Evolutionary conservation across 805 yeast species (phyloP), one percentile per base, ranked within the genome.

Genomic region (Zygoascus bituminiphila): DNA sequence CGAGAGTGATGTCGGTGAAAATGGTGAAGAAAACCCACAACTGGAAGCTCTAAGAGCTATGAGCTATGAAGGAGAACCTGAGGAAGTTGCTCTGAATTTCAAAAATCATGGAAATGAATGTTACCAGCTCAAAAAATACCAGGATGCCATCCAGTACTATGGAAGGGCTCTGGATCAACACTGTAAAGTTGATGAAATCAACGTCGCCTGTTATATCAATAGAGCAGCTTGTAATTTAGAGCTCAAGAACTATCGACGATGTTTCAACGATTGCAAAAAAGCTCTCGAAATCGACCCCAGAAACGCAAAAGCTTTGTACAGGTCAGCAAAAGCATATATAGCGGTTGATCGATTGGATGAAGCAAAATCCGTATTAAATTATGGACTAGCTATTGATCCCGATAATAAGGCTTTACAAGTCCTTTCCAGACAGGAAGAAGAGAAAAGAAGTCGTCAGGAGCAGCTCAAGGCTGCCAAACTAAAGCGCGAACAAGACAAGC

Each of bases 21-120:
- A 83, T 14, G 81, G 75, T 4, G 83, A 80, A 40, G 63, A 65
- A 46, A 86, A 85, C 59, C 61, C 72, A 4, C 82, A 79, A 45
- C 67, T 93, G 15, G 98, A 91, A 61, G 98, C 98, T 0, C 72
- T 93, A 49, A 83, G 82, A 61, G 91, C 96, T 4, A 70, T 93
- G 56, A 96, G 94, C 0, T 88, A 87, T 61, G 98, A 93, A 44
- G 98, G 98, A 41, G 95, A 88, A 54, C 96, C 97, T 0, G 81
- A 84, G 58, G 98, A 93, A 60, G 72, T 88, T 31, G 97, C 97
- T 3, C 73, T 78, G 21, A 89, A 88, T 60, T 93, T 89, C 70
- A 88, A 88, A 54, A 81, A 77, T 52, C 97, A 91, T 62, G 99
- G 98, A 5, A 93, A 94, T 63, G 97, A 88, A 14, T 76, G 85